These are phyloP conservation scores for Boletus albobrunnescens DNA, from an alignment of 1,284 basidiomycete species.

Conservation along the genomic window DNA sequence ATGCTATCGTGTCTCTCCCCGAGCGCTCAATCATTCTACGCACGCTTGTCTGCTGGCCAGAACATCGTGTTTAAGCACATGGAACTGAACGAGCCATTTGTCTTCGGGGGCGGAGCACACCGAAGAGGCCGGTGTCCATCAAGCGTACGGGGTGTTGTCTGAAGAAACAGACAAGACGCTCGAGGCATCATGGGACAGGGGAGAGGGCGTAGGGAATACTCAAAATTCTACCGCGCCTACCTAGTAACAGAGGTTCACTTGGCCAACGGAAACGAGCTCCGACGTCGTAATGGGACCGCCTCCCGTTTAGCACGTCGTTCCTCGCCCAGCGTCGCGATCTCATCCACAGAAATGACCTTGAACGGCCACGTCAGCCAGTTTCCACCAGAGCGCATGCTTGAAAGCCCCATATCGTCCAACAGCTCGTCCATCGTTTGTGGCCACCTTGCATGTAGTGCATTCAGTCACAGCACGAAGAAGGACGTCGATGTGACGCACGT, in stretches of 20 bases:
- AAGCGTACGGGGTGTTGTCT: slow-evolving; percentile 54
- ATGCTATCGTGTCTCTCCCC: too few species aligned
- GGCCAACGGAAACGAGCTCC: neutral
- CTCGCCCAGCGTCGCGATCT: slow-evolving; percentile 44
- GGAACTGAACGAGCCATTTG: slow-evolving; percentile 67
- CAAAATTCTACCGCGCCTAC: neutral
- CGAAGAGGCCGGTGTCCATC: slow-evolving; percentile 57
- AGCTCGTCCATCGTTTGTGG: slow-evolving; percentile 54
- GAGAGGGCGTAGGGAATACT: too few species aligned
- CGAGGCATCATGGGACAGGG: slow-evolving; percentile 26
- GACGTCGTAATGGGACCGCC: neutral
- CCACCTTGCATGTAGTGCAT: too few species aligned
- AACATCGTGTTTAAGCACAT: slow-evolving; percentile 80
- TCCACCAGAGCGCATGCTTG: slow-evolving; percentile 49
- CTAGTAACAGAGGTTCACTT: neutral
- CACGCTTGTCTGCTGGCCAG: slow-evolving; percentile 51
- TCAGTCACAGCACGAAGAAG: too few species aligned
- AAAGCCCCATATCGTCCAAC: slow-evolving; percentile 54
- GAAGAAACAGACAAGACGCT: slow-evolving; percentile 46
- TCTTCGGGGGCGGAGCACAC: slow-evolving; percentile 72
- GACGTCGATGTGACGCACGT: slow-evolving; percentile 18
- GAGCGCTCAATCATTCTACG: slow-evolving; percentile 66
- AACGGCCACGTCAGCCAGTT: slow-evolving; percentile 61
- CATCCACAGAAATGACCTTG: slow-evolving; percentile 45
- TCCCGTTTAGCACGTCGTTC: slow-evolving; percentile 35